A percentile compares a stretch with the other conserved stretches of the same genome.
phyloP scores from a whole-genome alignment of 2,329 filamentous ascomycete species.

The Clonostachys chloroleuca region DNA sequence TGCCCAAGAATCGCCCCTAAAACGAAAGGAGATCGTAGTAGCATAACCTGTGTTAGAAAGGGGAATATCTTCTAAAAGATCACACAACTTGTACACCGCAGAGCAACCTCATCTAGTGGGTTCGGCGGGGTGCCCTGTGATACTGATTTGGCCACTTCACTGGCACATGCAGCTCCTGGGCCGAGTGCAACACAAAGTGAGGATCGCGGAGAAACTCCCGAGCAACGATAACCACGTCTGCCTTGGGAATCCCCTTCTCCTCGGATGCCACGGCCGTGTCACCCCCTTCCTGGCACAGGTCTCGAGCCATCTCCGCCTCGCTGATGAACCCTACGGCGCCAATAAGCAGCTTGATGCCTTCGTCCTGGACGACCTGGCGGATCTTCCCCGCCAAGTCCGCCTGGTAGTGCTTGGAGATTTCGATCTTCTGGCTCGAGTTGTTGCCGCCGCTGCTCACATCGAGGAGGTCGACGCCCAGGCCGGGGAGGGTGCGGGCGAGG shows the following conservation, averaged over 20 bases:
- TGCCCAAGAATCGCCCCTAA: too few species aligned
- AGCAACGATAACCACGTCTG: conserved; percentile 70
- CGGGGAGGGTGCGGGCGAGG: conserved; percentile 53
- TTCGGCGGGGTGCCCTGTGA: conserved; percentile 17
- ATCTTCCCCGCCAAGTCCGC: conserved; percentile 67
- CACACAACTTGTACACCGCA: too few species aligned
- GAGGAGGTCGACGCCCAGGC: conserved; percentile 73
- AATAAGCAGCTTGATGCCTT: conserved; percentile 53
- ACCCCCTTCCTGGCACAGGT: conserved; percentile 37
- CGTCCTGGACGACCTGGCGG: conserved; percentile 56
- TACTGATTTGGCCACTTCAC: conserved; percentile 72
- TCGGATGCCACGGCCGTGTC: conserved; percentile 31
- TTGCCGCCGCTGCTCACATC: conserved; percentile 80
- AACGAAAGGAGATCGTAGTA: too few species aligned
- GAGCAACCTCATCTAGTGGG: too few species aligned
- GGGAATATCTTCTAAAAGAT: too few species aligned
- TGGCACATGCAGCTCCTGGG: conserved; percentile 66
- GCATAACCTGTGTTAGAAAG: too few species aligned
- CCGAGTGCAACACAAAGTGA: conserved; percentile 69
- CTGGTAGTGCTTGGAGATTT: conserved; percentile 65
- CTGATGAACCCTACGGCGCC: conserved; percentile 73
- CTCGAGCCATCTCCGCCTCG: conserved; percentile 62
- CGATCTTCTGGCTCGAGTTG: conserved; percentile 55
- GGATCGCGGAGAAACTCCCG: conserved; percentile 81
- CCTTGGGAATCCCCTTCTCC: conserved; percentile 31